phyloP scores from a whole-genome alignment of 208 protist species.

The Trypanosoma theileri region DNA sequence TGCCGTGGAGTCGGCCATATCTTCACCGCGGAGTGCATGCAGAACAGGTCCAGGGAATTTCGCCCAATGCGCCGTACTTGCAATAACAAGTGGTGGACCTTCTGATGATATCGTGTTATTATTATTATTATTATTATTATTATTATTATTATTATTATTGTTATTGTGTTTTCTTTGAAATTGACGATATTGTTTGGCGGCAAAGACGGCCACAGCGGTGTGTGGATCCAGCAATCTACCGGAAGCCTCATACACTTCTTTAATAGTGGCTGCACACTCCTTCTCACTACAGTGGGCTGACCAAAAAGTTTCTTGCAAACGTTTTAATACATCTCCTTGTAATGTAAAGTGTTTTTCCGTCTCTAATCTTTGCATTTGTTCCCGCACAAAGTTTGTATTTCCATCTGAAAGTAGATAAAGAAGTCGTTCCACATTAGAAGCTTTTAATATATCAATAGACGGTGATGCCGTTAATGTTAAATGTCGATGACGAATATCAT shows the following conservation, averaged over 20 bases:
- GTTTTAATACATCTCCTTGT: conserved; percentile 36
- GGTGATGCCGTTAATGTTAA: conserved; percentile 68
- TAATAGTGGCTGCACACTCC: conserved; percentile 79
- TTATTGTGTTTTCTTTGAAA: conserved; percentile 25
- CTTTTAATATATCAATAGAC: conserved; percentile 92
- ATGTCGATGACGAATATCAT: conserved; percentile 66
- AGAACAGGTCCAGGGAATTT: conserved; percentile 85
- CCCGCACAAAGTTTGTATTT: conserved; percentile 58
- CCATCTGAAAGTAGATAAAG: conserved; percentile 87
- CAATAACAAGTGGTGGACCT: conserved; percentile 56
- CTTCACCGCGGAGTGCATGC: conserved; percentile 62
- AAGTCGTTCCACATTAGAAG: conserved; percentile 96
- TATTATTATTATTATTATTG: neutral
- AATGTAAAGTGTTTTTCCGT: conserved; percentile 59
- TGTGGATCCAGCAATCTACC: conserved; percentile 80
- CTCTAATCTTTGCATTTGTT: conserved; percentile 70
- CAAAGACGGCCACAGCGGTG: conserved; percentile 80
- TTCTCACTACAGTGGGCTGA: conserved; percentile 72
- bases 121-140: conserved; percentile 1
- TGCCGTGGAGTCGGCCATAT: conserved; percentile 18
- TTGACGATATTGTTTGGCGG: conserved; percentile 59
- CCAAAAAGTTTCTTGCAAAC: conserved; percentile 62
- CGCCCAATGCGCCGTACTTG: conserved; percentile 84
- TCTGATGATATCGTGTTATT: conserved; percentile 17
- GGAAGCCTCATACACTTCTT: conserved; percentile 54